These are phyloP conservation scores for Aureoboletus auriporus DNA, from an alignment of 768 basidiomycete genomes.

Conservation along the genomic window DNA sequence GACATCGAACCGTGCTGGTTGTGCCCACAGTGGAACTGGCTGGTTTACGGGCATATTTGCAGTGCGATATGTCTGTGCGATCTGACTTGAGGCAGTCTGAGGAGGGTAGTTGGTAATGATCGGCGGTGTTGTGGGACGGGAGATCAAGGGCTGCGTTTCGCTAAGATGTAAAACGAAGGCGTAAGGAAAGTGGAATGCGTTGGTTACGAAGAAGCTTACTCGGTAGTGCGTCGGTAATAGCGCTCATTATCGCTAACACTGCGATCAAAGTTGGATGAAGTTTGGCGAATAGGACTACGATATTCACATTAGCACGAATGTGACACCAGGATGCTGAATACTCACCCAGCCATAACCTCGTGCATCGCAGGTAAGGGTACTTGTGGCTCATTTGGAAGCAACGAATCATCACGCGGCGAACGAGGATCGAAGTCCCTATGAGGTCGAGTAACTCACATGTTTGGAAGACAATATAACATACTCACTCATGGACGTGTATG, in stretches of 20 bases:
- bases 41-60: conserved; percentile 20
- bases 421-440: conserved; percentile 24
- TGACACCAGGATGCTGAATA: neutral
- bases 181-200: neutral
- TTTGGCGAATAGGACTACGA: conserved; percentile 15
- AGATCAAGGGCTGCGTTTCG: conserved; percentile 52
- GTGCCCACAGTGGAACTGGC: conserved; percentile 27
- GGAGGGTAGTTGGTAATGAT: conserved; percentile 22
- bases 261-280: conserved; percentile 15
- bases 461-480: neutral
- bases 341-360: conserved; percentile 30
- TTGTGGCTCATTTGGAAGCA: conserved; percentile 25
- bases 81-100: conserved; percentile 18
- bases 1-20: conserved; percentile 19
- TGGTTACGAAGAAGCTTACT: conserved; percentile 20
- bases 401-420: conserved; percentile 29
- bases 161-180: conserved; percentile 25
- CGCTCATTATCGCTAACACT: conserved; percentile 12
- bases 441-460: neutral
- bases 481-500: conserved; percentile 30
- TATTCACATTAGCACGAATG: neutral
- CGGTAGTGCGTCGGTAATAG: conserved; percentile 10
- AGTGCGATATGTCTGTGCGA: conserved; percentile 23
- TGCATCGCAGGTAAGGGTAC: conserved; percentile 32
- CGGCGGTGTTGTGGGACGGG: conserved; percentile 29